Conservation (phyloP, 345 rosid species). For the Reutealis trisperma region DNA sequence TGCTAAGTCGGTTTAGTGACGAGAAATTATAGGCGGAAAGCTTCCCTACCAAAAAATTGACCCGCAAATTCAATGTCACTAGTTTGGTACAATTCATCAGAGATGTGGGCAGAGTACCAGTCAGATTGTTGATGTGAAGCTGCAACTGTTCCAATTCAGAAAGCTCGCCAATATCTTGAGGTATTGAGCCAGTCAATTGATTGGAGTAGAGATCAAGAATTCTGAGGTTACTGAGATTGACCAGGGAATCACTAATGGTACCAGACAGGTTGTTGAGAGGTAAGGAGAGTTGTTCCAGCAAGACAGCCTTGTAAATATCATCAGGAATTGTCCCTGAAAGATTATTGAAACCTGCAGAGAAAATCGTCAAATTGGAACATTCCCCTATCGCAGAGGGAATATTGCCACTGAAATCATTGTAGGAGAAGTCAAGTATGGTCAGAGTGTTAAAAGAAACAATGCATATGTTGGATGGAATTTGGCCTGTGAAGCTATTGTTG, state of each 20-base stretch:
- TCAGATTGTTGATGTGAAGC: conserved; percentile 72
- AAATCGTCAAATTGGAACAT: conserved; percentile 51
- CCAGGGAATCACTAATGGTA: conserved; percentile 44
- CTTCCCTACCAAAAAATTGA: conserved; percentile 59
- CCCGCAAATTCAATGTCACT: conserved; percentile 59
- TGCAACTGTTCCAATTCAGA: conserved; percentile 51
- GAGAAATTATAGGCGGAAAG: conserved; percentile 66
- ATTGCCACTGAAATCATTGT: conserved; percentile 49
- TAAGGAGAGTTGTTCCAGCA: conserved; percentile 53
- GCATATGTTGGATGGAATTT: conserved; percentile 66
- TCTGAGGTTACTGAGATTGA: conserved; percentile 50
- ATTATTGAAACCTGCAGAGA: conserved; percentile 75
- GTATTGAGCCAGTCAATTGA: conserved; percentile 58
- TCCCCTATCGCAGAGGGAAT: conserved; percentile 56
- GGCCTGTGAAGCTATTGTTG: conserved; percentile 70
- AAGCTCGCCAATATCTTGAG: conserved; percentile 59
- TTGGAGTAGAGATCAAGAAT: conserved; percentile 75
- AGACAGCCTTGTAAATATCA: conserved; percentile 52
- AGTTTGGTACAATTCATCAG: conserved; percentile 63
- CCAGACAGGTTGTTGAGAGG: conserved; percentile 68
- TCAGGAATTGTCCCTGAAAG: conserved; percentile 67
- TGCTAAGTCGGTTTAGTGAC: conserved; percentile 46
- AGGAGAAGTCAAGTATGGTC: conserved; percentile 59
- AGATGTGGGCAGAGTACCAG: conserved; percentile 66
- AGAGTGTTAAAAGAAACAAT: conserved; percentile 32